Evolutionary conservation across 352 stramenopile genomes (phyloP).

Genomic region (Globisporangium takayamanum): DNA sequence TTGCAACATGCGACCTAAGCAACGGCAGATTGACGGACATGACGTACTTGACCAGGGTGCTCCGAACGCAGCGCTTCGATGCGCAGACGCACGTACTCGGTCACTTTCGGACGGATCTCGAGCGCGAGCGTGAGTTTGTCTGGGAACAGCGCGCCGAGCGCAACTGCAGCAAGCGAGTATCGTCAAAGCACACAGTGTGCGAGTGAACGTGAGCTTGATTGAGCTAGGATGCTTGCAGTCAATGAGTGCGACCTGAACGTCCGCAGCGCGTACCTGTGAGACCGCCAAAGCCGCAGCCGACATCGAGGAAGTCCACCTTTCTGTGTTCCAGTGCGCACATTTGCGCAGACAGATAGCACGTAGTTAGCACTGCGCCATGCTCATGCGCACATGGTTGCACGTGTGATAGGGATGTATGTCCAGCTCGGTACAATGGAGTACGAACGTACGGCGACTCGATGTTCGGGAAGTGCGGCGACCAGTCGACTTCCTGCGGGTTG

Average conservation of each 20-base stretch:
- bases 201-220: not conserved
- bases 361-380: not conserved
- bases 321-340: constrained; percentile 18
- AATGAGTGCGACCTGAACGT: no score
- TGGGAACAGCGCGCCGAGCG: constrained; percentile 87
- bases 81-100: constrained; percentile 88
- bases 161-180: constrained; percentile 42
- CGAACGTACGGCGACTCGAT: constrained; percentile 60
- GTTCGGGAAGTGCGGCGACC: constrained; percentile 90
- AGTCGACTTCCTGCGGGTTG: constrained; percentile 88
- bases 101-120: constrained; percentile 96
- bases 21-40: not conserved
- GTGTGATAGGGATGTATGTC: not conserved
- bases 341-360: no score
- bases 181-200: not conserved
- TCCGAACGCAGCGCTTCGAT: constrained; percentile 86
- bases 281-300: constrained; percentile 97
- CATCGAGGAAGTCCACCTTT: constrained; percentile 91
- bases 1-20: not conserved
- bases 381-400: not conserved
- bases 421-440: not conserved
- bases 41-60: constrained; percentile 36
- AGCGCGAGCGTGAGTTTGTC: constrained; percentile 94
- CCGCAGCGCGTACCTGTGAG: constrained; percentile 69
- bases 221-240: not conserved